phyloP scores from a whole-genome alignment of 495 filamentous ascomycete species.

The Lasiosphaeria miniovina region DNA sequence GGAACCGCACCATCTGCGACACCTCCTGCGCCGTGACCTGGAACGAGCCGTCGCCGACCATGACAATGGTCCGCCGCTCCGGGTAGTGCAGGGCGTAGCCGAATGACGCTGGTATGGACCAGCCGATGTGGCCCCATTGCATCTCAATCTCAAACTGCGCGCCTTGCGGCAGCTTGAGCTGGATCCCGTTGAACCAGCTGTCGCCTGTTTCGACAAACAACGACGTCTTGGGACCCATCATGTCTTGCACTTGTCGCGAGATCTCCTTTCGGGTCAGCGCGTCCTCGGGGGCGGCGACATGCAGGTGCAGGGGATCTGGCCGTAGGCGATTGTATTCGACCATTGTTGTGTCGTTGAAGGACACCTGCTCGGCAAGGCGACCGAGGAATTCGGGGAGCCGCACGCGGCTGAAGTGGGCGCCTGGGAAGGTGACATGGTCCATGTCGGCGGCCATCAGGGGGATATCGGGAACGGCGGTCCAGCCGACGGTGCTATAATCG shows the following conservation, averaged over 20 bases:
- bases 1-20: slow-evolving; percentile 28
- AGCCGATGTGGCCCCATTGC: slow-evolving; percentile 33
- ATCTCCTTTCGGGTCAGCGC: slow-evolving; percentile 23
- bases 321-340: slow-evolving; percentile 23
- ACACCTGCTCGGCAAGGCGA: slow-evolving; percentile 12
- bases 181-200: slow-evolving; percentile 28
- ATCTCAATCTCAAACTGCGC: slow-evolving; percentile 31
- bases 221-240: slow-evolving; percentile 11
- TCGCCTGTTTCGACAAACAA: slow-evolving; percentile 27
- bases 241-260: slow-evolving; percentile 16
- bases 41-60: slow-evolving; percentile 30
- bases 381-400: slow-evolving; percentile 20
- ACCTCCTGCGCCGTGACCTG: slow-evolving; percentile 32
- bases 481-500: slow-evolving; percentile 28
- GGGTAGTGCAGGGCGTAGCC: slow-evolving; percentile 23
- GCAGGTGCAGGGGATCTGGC: slow-evolving; percentile 15
- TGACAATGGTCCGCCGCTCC: slow-evolving; percentile 18
- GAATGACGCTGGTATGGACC: slow-evolving; percentile 26
- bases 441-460: slow-evolving; percentile 21
- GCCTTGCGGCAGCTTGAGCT: slow-evolving; percentile 18
- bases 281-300: slow-evolving; percentile 10
- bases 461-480: slow-evolving; percentile 25
- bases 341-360: slow-evolving; percentile 19
- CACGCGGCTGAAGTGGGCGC: slow-evolving; percentile 25
- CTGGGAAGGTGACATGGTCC: slow-evolving; percentile 23